phyloP scores from a whole-genome alignment of 768 basidiomycete genomes.

The Trametes cingulata region DNA sequence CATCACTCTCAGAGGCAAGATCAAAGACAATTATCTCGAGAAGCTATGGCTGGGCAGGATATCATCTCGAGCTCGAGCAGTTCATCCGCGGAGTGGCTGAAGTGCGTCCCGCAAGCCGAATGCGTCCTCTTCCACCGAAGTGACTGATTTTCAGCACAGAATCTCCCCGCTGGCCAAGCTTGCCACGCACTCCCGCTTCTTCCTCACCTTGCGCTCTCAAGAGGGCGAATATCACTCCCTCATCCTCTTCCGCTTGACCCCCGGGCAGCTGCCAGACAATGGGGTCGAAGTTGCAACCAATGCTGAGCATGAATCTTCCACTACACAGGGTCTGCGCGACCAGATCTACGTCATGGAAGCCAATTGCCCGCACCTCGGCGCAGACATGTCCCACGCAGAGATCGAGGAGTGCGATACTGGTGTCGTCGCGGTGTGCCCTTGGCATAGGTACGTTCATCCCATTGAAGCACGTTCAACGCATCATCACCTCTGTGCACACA shows the following conservation, averaged over 20 bases:
- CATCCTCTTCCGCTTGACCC: conserved; percentile 63
- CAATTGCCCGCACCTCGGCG: conserved; percentile 77
- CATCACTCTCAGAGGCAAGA: no score
- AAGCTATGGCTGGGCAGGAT: no score
- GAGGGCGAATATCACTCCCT: conserved; percentile 60
- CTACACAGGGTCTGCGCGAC: conserved; percentile 12
- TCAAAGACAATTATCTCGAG: no score
- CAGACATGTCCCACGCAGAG: conserved; percentile 77
- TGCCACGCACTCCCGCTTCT: conserved; percentile 59
- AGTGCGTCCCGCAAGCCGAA: background rate
- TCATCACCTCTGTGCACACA: conserved; percentile 25
- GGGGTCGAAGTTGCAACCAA: conserved; percentile 6
- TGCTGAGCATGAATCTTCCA: conserved; percentile 1
- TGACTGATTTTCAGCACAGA: conserved; percentile 29
- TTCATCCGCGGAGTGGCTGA: background rate
- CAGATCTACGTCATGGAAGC: conserved; percentile 81
- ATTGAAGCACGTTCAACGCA: background rate
- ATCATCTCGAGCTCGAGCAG: no score
- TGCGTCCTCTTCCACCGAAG: background rate
- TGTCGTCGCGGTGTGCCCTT: conserved; percentile 70
- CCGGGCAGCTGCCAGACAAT: conserved; percentile 23
- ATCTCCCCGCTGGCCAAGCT: conserved; percentile 46
- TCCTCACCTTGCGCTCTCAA: conserved; percentile 59
- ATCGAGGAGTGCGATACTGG: conserved; percentile 67
- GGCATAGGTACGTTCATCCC: conserved; percentile 54